Conservation (phyloP, 2,329 filamentous ascomycete genomes). For the Monosporascus sp. region DNA sequence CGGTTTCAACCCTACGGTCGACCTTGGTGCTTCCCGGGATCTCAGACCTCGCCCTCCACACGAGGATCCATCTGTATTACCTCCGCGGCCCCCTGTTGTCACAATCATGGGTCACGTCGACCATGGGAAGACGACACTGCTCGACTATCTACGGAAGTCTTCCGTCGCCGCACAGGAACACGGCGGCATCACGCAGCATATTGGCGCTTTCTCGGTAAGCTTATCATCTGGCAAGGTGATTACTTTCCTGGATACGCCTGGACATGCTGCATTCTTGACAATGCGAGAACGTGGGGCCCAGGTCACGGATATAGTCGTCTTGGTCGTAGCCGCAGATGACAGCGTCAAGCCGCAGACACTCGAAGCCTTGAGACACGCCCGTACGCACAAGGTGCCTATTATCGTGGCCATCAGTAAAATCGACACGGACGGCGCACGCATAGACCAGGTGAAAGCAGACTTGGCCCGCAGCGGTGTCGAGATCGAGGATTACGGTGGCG, state of each 20-base stretch:
- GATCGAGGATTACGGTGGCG: slow-evolving; percentile 91
- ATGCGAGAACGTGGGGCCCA: slow-evolving; percentile 96
- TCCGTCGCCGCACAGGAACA: slow-evolving; percentile 89
- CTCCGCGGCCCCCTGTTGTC: slow-evolving; percentile 80
- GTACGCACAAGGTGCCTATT: slow-evolving; percentile 80
- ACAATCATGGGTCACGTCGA: slow-evolving; percentile 99
- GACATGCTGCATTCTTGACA: slow-evolving; percentile 88
- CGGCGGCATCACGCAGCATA: slow-evolving; percentile 96
- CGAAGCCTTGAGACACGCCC: slow-evolving; percentile 92
- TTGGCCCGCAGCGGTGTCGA: slow-evolving; percentile 78
- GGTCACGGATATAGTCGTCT: slow-evolving; percentile 92
- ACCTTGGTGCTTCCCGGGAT: slow-evolving; percentile 61
- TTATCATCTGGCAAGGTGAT: slow-evolving; percentile 84
- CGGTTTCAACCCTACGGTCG: slow-evolving; percentile 79
- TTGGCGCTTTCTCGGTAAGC: slow-evolving; percentile 90
- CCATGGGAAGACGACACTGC: slow-evolving; percentile 93
- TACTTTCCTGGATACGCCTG: slow-evolving; percentile 94
- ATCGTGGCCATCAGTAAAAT: slow-evolving; percentile 98
- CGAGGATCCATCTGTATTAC: slow-evolving; percentile 63
- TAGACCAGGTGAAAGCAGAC: slow-evolving; percentile 83
- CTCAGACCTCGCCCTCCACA: slow-evolving; percentile 63
- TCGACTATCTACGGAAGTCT: slow-evolving; percentile 89
- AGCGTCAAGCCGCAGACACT: slow-evolving; percentile 96
- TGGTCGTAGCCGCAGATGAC: slow-evolving; percentile 95
- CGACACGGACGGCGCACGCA: slow-evolving; percentile 76